Percentiles rank a stretch among this genome's conserved stretches.
These are phyloP conservation scores for Aspergillus nanangensis DNA, from an alignment of 495 filamentous ascomycete genomes.

Conservation along the genomic window DNA sequence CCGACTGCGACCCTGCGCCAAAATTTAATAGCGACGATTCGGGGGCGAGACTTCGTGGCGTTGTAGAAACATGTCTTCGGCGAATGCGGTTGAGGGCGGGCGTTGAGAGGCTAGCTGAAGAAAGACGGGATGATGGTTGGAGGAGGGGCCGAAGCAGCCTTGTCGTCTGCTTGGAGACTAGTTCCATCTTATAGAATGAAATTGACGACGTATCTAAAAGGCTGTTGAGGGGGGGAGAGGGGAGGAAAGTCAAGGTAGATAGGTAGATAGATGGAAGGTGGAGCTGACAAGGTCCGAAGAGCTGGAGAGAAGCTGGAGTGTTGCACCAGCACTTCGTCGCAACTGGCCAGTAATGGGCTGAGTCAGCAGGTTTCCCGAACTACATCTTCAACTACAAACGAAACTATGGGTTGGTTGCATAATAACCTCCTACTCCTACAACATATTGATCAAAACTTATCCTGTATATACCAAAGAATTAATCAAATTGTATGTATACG, in stretches of 20 bases:
- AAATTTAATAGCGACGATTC: slow-evolving; percentile 27
- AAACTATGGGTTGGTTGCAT: too few species aligned
- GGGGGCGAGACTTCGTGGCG: slow-evolving; percentile 27
- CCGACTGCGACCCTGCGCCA: slow-evolving; percentile 15
- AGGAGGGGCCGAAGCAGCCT: slow-evolving; percentile 29
- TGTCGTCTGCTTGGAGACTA: slow-evolving; percentile 33
- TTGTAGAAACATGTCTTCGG: slow-evolving; percentile 30
- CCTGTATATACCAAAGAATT: too few species aligned
- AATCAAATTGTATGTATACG: too few species aligned
- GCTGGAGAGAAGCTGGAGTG: too few species aligned
- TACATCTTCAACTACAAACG: too few species aligned
- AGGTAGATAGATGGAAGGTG: slow-evolving; percentile 17
- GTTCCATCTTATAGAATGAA: slow-evolving; percentile 31
- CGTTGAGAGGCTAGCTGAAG: slow-evolving; percentile 14
- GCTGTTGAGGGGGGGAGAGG: neutral
- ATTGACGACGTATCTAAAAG: too few species aligned
- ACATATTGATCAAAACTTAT: too few species aligned
- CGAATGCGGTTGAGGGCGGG: slow-evolving; percentile 23
- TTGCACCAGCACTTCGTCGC: too few species aligned
- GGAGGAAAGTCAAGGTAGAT: too few species aligned
- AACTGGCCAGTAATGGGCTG: slow-evolving; percentile 15
- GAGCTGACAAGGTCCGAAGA: too few species aligned
- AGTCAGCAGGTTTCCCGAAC: slow-evolving; percentile 16
- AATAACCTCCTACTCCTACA: too few species aligned
- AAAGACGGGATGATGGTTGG: slow-evolving; percentile 12